Percentiles rank a stretch among this genome's conserved stretches.
These are phyloP conservation scores for Gossypium laxum DNA, from an alignment of 441 rosid genomes.

Conservation along the genomic window DNA sequence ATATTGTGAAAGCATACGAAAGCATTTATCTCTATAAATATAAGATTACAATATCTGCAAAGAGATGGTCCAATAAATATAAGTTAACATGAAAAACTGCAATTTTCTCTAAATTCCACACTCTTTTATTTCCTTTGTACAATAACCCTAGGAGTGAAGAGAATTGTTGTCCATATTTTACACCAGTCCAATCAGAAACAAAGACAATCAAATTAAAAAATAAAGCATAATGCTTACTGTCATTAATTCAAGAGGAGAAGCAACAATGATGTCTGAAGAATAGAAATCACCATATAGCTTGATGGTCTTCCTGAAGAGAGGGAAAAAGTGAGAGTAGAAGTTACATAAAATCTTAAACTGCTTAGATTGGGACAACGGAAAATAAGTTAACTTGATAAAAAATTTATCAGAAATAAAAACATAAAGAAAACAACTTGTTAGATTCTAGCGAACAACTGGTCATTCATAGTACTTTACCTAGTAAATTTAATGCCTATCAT, in stretches of 20 bases:
- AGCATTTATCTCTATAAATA: background rate
- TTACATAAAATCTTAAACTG: background rate
- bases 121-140: background rate
- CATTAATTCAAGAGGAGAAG: constrained; percentile 72
- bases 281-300: constrained; percentile 77
- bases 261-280: constrained; percentile 81
- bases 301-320: constrained; percentile 61
- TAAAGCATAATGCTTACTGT: constrained; percentile 35
- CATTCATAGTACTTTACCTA: constrained; percentile 34
- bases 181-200: background rate
- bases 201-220: background rate
- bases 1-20: background rate
- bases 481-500: constrained; percentile 87
- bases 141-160: background rate
- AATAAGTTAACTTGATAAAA: background rate
- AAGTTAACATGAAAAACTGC: background rate
- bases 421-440: background rate
- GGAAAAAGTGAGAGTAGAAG: background rate
- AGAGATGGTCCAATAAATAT: background rate
- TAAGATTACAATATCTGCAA: background rate
- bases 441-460: background rate
- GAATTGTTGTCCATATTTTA: background rate
- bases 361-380: background rate
- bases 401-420: background rate
- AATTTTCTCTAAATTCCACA: background rate